These are phyloP conservation scores for Saccharomyces hybrid DNA, from an alignment of 1,139 yeast species.

Conservation along the genomic window DNA sequence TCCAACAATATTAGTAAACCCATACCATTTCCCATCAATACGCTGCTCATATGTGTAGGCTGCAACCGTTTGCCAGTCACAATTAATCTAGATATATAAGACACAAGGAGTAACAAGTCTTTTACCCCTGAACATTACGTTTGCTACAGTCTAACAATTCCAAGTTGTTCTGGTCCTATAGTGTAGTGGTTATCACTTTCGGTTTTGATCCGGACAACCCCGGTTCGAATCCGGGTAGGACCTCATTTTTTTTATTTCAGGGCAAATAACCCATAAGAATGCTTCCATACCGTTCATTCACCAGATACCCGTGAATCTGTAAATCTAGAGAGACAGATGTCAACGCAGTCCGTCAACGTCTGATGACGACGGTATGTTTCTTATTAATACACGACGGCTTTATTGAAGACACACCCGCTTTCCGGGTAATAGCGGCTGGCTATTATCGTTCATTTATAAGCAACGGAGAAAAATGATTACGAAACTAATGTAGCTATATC, in stretches of 20 bases:
- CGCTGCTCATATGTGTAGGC: background rate
- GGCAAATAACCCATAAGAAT: background rate
- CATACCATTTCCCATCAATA: background rate
- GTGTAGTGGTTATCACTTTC: conserved; percentile 63
- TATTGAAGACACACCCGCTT: background rate
- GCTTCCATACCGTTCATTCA: background rate
- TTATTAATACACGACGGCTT: background rate
- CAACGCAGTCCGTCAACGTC: background rate
- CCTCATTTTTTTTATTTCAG: conserved; percentile 35
- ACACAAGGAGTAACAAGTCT: background rate
- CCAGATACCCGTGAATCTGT: background rate
- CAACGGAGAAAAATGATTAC: background rate
- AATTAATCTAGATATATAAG: background rate
- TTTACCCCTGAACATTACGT: background rate
- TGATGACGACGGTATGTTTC: background rate
- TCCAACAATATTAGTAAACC: background rate
- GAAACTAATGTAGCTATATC: background rate
- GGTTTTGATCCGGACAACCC: conserved; percentile 80
- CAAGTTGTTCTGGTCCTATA: conserved; percentile 30
- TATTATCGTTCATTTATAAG: background rate
- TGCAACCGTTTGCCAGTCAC: background rate
- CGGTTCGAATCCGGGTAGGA: conserved; percentile 95
- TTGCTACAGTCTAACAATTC: background rate
- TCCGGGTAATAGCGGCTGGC: background rate
- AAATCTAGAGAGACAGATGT: background rate